Conservation (phyloP, 805 yeast genomes). For the Kuraishia piskuri region DNA sequence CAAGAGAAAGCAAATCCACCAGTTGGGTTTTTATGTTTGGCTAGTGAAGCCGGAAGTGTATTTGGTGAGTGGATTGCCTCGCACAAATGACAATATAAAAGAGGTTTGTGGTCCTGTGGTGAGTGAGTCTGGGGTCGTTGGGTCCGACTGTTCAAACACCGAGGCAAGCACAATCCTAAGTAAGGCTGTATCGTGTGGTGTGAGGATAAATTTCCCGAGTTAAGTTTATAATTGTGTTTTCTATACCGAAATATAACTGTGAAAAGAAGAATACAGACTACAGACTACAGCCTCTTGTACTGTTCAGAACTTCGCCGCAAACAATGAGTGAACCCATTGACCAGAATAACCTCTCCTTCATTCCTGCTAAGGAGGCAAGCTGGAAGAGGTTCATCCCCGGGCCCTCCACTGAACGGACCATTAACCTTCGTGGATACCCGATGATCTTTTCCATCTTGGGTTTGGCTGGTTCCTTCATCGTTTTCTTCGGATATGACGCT, state of each 20-base stretch:
- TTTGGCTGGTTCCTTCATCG: slow-evolving; percentile 4
- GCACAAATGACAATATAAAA: neutral
- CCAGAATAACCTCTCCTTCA: neutral
- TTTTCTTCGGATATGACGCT: slow-evolving; percentile 4
- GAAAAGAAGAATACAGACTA: neutral
- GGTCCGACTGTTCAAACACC: neutral
- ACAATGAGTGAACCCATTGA: neutral
- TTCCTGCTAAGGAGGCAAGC: neutral
- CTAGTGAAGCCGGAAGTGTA: too few relatives aligned
- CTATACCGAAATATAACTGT: neutral
- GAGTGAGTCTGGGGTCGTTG: neutral
- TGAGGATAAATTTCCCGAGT: neutral
- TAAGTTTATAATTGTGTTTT: too few relatives aligned
- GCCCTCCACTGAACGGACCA: neutral
- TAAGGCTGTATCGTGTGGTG: too few relatives aligned
- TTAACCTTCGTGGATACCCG: neutral
- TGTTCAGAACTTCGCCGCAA: too few relatives aligned
- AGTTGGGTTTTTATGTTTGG: too few relatives aligned
- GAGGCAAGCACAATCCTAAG: neutral
- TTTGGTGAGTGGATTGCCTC: neutral
- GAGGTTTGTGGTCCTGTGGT: neutral
- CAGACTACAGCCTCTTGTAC: neutral
- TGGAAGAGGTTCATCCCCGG: slow-evolving; percentile 5
- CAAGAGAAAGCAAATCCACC: neutral
- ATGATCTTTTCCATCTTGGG: slow-evolving; percentile 2